Evolutionary conservation across 805 yeast genomes (phyloP).

Genomic region (Candida fluviatilis): DNA sequence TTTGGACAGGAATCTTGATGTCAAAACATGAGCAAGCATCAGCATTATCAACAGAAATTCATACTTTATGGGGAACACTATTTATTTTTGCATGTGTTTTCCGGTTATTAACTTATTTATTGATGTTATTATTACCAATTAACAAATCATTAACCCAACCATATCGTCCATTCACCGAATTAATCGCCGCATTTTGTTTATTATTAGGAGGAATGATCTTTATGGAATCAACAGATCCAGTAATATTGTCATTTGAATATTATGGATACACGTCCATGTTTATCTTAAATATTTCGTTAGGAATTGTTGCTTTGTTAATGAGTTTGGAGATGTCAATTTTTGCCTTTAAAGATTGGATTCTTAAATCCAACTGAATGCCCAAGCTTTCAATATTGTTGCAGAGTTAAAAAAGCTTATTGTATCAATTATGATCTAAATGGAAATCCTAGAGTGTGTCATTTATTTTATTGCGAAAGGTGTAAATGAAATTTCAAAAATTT

Average conservation of each 20-base stretch:
- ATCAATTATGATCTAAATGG: no score
- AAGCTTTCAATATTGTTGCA: no score
- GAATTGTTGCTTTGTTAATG: constrained; percentile 74
- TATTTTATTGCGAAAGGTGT: no score
- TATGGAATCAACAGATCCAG: constrained; percentile 88
- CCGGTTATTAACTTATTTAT: constrained; percentile 59
- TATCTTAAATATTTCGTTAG: constrained; percentile 82
- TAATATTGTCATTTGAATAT: constrained; percentile 71
- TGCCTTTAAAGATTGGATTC: constrained; percentile 50
- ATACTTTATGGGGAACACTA: constrained; percentile 89
- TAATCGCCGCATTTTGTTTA: constrained; percentile 72
- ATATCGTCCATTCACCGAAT: constrained; percentile 77
- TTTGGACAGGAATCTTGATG: constrained; percentile 96
- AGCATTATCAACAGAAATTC: constrained; percentile 69
- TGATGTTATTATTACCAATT: constrained; percentile 45
- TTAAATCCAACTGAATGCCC: neutral
- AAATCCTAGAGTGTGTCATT: no score
- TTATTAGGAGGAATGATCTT: constrained; percentile 88
- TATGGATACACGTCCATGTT: constrained; percentile 82
- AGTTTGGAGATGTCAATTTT: constrained; percentile 79
- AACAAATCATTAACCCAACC: constrained; percentile 27
- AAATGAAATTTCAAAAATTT: no score
- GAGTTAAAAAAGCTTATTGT: no score
- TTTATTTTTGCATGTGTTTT: constrained; percentile 79
- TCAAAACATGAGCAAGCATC: constrained; percentile 91